Conservation (phyloP, 495 filamentous ascomycete species). For the Hyaloscypha variabilis region DNA sequence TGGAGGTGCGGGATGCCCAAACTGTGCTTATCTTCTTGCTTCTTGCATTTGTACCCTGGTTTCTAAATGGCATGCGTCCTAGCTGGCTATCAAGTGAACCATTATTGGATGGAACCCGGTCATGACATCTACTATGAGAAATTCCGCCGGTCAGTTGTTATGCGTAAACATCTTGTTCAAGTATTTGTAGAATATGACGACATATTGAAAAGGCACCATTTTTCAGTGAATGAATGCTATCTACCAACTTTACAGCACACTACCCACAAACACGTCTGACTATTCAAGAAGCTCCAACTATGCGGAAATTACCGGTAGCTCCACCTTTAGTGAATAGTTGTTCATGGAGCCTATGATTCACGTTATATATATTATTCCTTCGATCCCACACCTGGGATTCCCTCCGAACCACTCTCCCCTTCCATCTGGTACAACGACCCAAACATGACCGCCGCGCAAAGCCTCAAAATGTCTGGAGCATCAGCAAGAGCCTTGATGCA, state of each 20-base stretch:
- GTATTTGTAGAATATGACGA: not conserved
- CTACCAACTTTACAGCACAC: not conserved
- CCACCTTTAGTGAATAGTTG: too few species aligned
- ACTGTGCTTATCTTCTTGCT: not conserved
- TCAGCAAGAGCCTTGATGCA: constrained; percentile 28
- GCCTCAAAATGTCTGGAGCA: constrained; percentile 1
- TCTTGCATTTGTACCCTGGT: not conserved
- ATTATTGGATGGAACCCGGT: not conserved
- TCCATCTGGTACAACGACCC: not conserved
- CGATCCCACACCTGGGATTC: too few species aligned
- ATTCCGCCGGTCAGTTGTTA: too few species aligned
- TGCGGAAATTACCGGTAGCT: too few species aligned
- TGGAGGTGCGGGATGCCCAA: not conserved
- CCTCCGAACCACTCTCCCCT: too few species aligned
- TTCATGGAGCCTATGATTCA: too few species aligned
- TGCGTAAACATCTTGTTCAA: too few species aligned
- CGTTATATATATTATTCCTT: too few species aligned
- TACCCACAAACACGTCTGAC: too few species aligned
- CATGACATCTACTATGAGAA: not conserved
- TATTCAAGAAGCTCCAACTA: too few species aligned
- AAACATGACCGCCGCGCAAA: not conserved
- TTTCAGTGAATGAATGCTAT: not conserved
- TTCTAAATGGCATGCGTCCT: not conserved
- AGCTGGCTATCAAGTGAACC: not conserved
- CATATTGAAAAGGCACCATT: not conserved